A percentile compares a stretch with the other conserved stretches of the same genome.
These are phyloP conservation scores for Exobasidium rhododendri DNA, from an alignment of 1,284 basidiomycete genomes.

Conservation along the genomic window DNA sequence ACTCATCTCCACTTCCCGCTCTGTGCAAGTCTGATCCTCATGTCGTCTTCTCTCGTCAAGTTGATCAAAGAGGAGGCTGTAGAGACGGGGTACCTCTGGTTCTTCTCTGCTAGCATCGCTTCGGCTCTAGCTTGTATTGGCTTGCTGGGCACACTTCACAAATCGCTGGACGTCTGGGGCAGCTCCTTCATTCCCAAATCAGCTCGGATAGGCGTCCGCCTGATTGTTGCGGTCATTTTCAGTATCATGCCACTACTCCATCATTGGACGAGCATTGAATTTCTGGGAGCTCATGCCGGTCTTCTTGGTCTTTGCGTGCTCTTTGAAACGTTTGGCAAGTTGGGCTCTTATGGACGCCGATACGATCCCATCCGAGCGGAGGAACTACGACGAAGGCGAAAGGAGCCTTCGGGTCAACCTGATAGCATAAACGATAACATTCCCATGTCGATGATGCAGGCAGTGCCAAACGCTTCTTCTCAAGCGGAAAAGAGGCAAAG, in stretches of 20 bases:
- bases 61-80: constrained; percentile 27
- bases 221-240: constrained; percentile 31
- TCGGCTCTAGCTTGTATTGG: constrained; percentile 34
- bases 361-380: constrained; percentile 31
- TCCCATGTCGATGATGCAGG: not conserved
- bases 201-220: constrained; percentile 32
- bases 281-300: constrained; percentile 30
- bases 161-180: constrained; percentile 35
- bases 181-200: constrained; percentile 37
- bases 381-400: constrained; percentile 9
- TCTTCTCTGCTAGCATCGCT: constrained; percentile 35
- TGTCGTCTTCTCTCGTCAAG: constrained; percentile 28
- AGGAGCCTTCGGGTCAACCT: not conserved
- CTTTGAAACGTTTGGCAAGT: constrained; percentile 49
- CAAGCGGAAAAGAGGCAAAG: not conserved
- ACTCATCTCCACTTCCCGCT: constrained; percentile 51
- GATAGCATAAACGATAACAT: not conserved
- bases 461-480: not conserved
- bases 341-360: constrained; percentile 40
- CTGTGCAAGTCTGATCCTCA: constrained; percentile 42
- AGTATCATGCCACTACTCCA: constrained; percentile 31
- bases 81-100: constrained; percentile 39
- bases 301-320: constrained; percentile 34
- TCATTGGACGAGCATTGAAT: constrained; percentile 28
- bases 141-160: constrained; percentile 42